Evolutionary conservation across 148 eudicot species (phyloP).

Genomic region (Camellia lanceoleosa): DNA sequence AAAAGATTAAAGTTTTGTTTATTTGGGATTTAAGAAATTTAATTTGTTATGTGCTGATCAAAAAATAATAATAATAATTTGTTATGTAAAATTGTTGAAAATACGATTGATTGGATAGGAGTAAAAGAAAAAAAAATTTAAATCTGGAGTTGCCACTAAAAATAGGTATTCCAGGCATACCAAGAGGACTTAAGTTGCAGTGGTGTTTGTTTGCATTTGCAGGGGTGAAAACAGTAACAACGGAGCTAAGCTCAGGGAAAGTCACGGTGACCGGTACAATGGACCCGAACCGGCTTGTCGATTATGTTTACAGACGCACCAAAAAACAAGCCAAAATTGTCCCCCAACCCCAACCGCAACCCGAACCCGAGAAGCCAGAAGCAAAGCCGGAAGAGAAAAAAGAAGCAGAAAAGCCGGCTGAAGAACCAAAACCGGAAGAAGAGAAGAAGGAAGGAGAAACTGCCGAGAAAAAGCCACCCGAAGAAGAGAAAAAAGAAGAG

Average conservation of each 20-base stretch:
- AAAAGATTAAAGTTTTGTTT: too few relatives aligned
- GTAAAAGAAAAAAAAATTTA: too few relatives aligned
- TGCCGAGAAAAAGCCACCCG: constrained; percentile 10
- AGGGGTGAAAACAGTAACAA: constrained; percentile 85
- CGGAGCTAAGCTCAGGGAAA: constrained; percentile 66
- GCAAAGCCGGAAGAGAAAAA: constrained; percentile 27
- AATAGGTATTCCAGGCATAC: too few relatives aligned
- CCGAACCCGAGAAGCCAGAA: constrained; percentile 14
- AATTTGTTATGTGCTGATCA: too few relatives aligned
- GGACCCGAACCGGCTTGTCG: constrained; percentile 69
- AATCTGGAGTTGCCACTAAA: too few relatives aligned
- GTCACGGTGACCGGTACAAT: constrained; percentile 89
- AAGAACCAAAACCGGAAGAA: constrained; percentile 35
- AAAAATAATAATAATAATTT: too few relatives aligned
- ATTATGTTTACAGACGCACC: constrained; percentile 77
- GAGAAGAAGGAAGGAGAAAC: constrained; percentile 24
- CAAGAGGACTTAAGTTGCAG: too few relatives aligned
- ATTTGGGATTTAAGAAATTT: too few relatives aligned
- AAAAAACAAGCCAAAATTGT: constrained; percentile 80
- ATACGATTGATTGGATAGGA: too few relatives aligned
- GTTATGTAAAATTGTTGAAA: too few relatives aligned
- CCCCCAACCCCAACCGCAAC: constrained; percentile 54
- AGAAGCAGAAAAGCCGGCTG: constrained; percentile 30
- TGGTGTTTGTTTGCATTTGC: constrained; percentile 4
- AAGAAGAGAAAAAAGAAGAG: constrained; percentile 22